Conservation (phyloP, 2,329 filamentous ascomycete genomes). For the Orbilia oligospora region DNA sequence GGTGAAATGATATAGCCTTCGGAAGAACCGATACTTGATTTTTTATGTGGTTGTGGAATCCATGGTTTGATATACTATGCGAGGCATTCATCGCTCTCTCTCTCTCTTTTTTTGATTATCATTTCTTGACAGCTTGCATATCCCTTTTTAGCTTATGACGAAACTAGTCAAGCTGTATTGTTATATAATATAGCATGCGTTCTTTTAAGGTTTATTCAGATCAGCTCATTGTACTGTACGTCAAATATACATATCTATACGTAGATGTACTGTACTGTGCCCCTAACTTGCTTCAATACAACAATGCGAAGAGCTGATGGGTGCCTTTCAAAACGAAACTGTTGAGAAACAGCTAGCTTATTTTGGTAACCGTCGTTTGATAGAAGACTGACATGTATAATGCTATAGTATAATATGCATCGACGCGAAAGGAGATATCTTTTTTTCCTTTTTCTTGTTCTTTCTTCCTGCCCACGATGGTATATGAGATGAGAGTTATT, state of each 20-base stretch:
- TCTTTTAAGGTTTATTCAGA: neutral
- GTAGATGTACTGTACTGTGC: conserved; percentile 20
- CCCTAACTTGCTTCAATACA: neutral
- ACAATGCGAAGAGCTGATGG: conserved; percentile 5
- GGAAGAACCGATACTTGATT: conserved; percentile 6
- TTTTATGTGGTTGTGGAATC: neutral
- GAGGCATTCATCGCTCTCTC: neutral
- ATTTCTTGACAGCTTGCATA: neutral
- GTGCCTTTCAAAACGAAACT: conserved; percentile 10
- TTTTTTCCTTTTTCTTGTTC: neutral
- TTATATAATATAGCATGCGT: neutral
- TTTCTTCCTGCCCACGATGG: neutral
- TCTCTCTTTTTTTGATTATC: neutral
- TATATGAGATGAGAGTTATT: neutral
- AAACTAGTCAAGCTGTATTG: neutral
- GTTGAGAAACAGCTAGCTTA: conserved; percentile 5
- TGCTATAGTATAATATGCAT: conserved; percentile 19
- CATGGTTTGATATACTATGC: neutral
- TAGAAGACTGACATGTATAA: neutral
- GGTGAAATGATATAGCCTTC: conserved; percentile 40
- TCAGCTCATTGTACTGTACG: conserved; percentile 20
- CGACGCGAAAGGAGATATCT: conserved; percentile 31
- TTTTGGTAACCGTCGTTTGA: neutral
- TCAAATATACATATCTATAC: neutral
- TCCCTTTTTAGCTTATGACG: neutral